Evolutionary conservation across 441 rosid species (phyloP), one percentile per base, ranked within the genome.

Genomic region (Corymbia citriodora): DNA sequence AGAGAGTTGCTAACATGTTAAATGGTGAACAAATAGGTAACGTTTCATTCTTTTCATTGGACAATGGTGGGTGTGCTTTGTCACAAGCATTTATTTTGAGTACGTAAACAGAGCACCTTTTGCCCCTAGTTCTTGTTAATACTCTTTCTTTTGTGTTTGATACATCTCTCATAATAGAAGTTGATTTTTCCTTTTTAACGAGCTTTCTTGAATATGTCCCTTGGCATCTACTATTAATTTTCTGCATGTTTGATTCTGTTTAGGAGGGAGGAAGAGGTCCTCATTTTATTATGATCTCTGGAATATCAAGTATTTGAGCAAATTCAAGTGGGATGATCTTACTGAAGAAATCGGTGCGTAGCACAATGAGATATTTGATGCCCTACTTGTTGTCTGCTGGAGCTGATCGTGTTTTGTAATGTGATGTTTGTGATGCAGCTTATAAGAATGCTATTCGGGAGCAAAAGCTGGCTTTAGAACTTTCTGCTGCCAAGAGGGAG

Each of bases 321-420:
- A 97, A 94, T 98, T 98, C 94, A 96, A 96, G 91, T 98, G 99
- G 99, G 99, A 98, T 55, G 97, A 97, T 95, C 98, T 97, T 88
- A 96, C 97, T 7, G 97, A 94, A 89, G 99, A 98, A 92, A 96
- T 94, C 16, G 99, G 99, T 98, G 95, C 3, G 54, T 10, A 17
- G 88, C 82, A 90, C 17, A 2, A 72, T 57, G 61, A 74, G 21
- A 90, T 91, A 16, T 91, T 18, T 53, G 88, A 31, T 90, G 89
- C 16, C 89, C 33, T 89, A 87, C 55, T 87, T 61, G 68, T 55
- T 10, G 12, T 31, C n/a, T 89, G n/a, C 19, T 88, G 55, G n/a
- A 21, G 48, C 61, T 74, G 50, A 89, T 90, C 11, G 16, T 61
- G 31, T 25, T 54, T 54, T 92, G 81, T 91, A 89, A 93, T 89